Evolutionary conservation across 805 yeast genomes (phyloP).

Genomic region (Brettanomyces bruxellensis): DNA sequence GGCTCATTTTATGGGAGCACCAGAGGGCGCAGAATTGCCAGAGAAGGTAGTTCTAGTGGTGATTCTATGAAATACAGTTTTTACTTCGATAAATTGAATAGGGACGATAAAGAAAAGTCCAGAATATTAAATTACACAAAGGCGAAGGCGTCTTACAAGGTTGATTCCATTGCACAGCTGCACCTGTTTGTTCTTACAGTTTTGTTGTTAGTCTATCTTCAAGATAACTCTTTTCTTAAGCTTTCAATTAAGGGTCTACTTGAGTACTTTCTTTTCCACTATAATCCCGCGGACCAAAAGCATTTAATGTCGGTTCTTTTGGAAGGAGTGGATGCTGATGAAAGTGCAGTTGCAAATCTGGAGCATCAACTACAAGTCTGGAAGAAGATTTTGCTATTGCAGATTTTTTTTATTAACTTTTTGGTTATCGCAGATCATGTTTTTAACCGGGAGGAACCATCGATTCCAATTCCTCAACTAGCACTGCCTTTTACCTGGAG

Average conservation of each 20-base stretch:
- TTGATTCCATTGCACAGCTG: neutral
- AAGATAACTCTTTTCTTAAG: constrained; percentile 18
- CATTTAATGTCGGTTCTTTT: constrained; percentile 1
- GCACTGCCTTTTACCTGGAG: neutral
- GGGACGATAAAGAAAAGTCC: neutral
- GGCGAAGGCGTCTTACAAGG: neutral
- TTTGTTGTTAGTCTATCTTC: constrained; percentile 14
- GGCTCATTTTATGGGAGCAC: constrained; percentile 1
- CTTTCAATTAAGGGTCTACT: constrained; percentile 11
- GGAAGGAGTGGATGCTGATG: neutral
- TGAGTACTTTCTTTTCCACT: constrained; percentile 6
- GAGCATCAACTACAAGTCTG: neutral
- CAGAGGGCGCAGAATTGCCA: neutral
- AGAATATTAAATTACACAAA: neutral
- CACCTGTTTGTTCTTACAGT: constrained; percentile 11
- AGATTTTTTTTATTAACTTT: constrained; percentile 2
- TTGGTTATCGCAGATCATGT: constrained; percentile 6
- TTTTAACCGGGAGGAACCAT: neutral
- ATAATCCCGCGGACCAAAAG: constrained; percentile 1
- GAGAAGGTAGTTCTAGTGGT: neutral
- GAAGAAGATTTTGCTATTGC: neutral
- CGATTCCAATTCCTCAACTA: neutral
- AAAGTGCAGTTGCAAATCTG: neutral
- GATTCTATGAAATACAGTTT: too few relatives aligned
- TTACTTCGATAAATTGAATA: neutral